phyloP scores from a whole-genome alignment of 192 early-diverging fungal genomes.

The Umbelopsis vinacea region DNA sequence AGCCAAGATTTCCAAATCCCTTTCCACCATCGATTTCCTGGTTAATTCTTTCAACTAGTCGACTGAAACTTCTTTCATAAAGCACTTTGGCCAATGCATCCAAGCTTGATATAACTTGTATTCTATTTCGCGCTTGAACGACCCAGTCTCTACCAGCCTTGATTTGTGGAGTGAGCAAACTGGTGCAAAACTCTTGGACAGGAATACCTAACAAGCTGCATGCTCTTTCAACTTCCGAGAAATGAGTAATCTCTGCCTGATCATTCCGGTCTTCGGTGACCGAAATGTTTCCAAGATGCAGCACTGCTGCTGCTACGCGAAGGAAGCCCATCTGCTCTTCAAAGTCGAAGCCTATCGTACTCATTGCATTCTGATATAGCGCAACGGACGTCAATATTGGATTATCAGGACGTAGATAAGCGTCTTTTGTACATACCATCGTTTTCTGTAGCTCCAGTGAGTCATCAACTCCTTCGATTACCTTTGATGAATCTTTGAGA shows the following conservation, averaged over 20 bases:
- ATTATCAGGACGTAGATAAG: background rate
- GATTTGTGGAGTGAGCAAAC: constrained; percentile 86
- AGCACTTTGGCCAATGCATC: constrained; percentile 90
- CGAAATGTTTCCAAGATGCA: constrained; percentile 94
- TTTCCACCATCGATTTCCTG: constrained; percentile 62
- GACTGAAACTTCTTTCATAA: constrained; percentile 96
- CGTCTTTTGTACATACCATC: constrained; percentile 46
- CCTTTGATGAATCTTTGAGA: constrained; percentile 79
- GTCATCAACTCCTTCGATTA: constrained; percentile 95
- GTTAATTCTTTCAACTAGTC: constrained; percentile 89
- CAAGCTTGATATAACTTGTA: constrained; percentile 85
- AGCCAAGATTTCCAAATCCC: constrained; percentile 73
- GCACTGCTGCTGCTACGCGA: constrained; percentile 79
- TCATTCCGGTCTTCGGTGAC: constrained; percentile 83
- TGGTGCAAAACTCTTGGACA: constrained; percentile 83
- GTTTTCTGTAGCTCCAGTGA: constrained; percentile 76
- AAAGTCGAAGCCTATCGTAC: constrained; percentile 74
- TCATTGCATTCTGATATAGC: constrained; percentile 69
- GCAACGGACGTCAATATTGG: background rate
- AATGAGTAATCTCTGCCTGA: constrained; percentile 82
- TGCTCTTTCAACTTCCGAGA: constrained; percentile 81
- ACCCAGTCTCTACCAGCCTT: constrained; percentile 98
- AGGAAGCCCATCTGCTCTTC: constrained; percentile 85
- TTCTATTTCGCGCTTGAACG: constrained; percentile 81
- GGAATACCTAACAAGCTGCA: constrained; percentile 95